Base-by-base conservation (phyloP, 768 basidiomycete genomes). In the Podaxis sp. region DNA sequence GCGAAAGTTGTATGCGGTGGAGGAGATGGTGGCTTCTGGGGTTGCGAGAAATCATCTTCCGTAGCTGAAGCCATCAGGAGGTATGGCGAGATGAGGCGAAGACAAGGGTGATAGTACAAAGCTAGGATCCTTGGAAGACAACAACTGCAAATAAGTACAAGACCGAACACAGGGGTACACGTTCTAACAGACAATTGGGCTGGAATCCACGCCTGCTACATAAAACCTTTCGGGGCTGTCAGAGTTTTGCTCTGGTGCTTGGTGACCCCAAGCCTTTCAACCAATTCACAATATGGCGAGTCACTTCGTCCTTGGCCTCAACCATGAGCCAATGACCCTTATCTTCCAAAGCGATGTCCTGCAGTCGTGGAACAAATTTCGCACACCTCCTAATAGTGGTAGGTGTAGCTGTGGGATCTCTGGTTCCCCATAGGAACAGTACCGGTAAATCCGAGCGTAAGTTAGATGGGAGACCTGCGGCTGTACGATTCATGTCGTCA, bases 251-350 rank as follows among this genome's bases (percentile, higher is more conserved):
- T 18, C 28, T 56, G 9, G 36, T 21, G 18, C 25, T 59, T 25
- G 67, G 61, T 27, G 68, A 71, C 0, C 70, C 70, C 52, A 78
- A 63, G 18, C 70, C 68, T 47, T 72, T 69, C 13, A 85, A 68
- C 84, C 83, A 86, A 42, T 70, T 70, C 4, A 76, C 57, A n/a
- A 86, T 73, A 50, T 66, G 76, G 5, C 79, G 67, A 0, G 82
- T 82, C 35, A 90, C 76, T 25, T 76, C 76, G 47, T 87, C 81
- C 37, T 79, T 77, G 23, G 82, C 82, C 65, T 90, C 83, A 1
- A 86, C 60, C 84, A 89, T 79, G 1, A 91, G 50, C 88, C 89
- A 91, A 67, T 90, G 89, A 1, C 87, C 87, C 25, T 69, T 73
- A 9, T 77, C 83, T 52, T 86, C 79, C 9, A 90, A 60, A 9